Base-by-base conservation (phyloP, 1,284 basidiomycete genomes). In the Austropuccinia psidii region DNA sequence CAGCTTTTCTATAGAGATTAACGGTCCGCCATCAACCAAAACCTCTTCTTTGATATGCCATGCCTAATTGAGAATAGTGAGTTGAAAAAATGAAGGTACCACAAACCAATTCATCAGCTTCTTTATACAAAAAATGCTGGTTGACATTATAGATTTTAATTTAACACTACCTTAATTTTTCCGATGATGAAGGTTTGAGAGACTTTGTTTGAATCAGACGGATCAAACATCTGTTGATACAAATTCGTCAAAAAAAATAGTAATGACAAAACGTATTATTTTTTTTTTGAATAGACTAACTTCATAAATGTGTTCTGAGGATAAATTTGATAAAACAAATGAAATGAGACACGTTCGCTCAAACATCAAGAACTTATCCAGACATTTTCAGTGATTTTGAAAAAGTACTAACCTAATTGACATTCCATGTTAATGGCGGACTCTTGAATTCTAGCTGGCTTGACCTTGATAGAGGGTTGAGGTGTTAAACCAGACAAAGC, bases 391-490 rank as follows among this genome's bases (percentile, higher is more conserved):
- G n/a, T n/a, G n/a, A n/a, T n/a, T n/a, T n/a, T n/a, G n/a, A n/a
- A 66, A 19, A 39, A n/a, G 21, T 49, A 43, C 31, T 8, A 60
- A 50, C 60, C 72, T 47, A 67, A 61, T 54, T 58, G 67, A 72
- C 74, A 72, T 61, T 68, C 75, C 43, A 66, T 52, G 37, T 52
- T 69, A 41, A 67, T 64, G 11, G 72, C 76, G 3, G 88, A 87
- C 81, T 91, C 89, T 75, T 83, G 85, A 2, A 90, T 88, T 70
- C 87, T 83, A 19, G 88, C 83, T 2, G 88, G 86, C 50, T 41
- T n/a, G 27, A 83, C 86, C 80, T 79, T 90, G 88, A 79, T 87
- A 85, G 67, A 84, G 79, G 75, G 82, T 83, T 78, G 83, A 84
- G 64, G 73, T 7, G 88, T 90, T 73, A 92, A 80, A 1, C 90